Base-by-base conservation (phyloP, 78 protist species). In the Dictyostelium purpureum region DNA sequence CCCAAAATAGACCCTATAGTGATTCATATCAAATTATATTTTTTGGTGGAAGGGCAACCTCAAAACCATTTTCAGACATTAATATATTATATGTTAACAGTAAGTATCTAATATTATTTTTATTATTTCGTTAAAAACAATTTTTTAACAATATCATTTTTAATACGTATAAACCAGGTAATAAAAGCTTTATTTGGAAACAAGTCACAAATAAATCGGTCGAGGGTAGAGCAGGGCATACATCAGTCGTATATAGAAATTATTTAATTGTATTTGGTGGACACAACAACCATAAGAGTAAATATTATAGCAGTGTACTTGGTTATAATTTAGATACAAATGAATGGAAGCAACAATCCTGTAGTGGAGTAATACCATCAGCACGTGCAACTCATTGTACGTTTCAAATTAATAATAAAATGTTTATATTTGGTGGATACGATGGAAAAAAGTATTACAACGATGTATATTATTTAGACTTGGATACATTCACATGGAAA, bases 391-490 rank as follows among this genome's bases (percentile, higher is more conserved):
- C 91, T 2, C 91, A 85, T 59, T 85, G 67, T 9, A 73, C 91
- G 3, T 85, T 85, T 71, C 47, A 24, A 7, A 42, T 73, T 7
- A 43, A 24, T 11, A 66, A 85, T 54, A 31, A 70, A 19, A 85
- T 85, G 91, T 85, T 52, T 67, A 43, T 85, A 26, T 85, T 85
- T 73, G 91, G 91, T 47, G 91, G 91, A 31, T 85, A 71, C 51
- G 91, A 85, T 85, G 91, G 91, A 21, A 85, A 85, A 40, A 85
- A 85, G 28, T 85, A 85, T 57, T 85, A 85, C 45, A 85, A 85
- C 12, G 91, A 85, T 85, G 21, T 85, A n/a, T 43, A 85, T 75
- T 70, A 47, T 45, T 51, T 85, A 12, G 91, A 85, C 59, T 45
- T 85, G 26, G 89, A 63, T 1, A 63, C 24, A 67, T 54, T 74